Conservation (phyloP, 306 rosid species). For the Rosa rugosa region DNA sequence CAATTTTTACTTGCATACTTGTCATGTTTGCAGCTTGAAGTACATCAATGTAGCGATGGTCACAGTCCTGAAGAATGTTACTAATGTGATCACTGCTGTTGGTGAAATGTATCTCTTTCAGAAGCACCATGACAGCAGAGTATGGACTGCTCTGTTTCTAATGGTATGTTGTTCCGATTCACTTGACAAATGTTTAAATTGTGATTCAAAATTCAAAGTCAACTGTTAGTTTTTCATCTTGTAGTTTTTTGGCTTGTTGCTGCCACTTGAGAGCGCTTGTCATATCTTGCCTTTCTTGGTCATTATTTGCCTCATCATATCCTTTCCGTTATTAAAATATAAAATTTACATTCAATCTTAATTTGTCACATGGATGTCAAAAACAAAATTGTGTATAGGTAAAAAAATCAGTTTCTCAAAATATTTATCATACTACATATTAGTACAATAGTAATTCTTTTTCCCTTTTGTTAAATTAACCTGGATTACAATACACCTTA, state of each 20-base stretch:
- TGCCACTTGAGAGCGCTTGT: conserved; percentile 10
- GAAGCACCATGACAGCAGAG: conserved; percentile 83
- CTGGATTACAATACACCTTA: too few relatives aligned
- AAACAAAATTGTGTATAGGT: background rate
- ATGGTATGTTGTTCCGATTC: conserved; percentile 64
- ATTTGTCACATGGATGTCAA: background rate
- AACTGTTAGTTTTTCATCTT: background rate
- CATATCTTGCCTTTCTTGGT: background rate
- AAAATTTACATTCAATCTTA: background rate
- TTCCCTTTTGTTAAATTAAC: too few relatives aligned
- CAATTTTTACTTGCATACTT: conserved; percentile 21
- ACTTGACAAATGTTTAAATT: background rate
- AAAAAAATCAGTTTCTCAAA: background rate
- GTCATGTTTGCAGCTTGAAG: conserved; percentile 76
- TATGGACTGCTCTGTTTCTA: conserved; percentile 92
- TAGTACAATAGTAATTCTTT: background rate
- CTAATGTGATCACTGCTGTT: conserved; percentile 94
- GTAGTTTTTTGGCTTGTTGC: conserved; percentile 10
- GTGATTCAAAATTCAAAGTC: background rate
- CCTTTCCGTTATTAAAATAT: background rate
- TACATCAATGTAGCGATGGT: conserved; percentile 99
- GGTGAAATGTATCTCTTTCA: conserved; percentile 94
- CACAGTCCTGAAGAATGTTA: conserved; percentile 94
- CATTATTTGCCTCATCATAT: background rate
- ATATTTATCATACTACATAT: background rate